phyloP scores from a whole-genome alignment of 164 flowering plant species.

The Magnolia officinalis region DNA sequence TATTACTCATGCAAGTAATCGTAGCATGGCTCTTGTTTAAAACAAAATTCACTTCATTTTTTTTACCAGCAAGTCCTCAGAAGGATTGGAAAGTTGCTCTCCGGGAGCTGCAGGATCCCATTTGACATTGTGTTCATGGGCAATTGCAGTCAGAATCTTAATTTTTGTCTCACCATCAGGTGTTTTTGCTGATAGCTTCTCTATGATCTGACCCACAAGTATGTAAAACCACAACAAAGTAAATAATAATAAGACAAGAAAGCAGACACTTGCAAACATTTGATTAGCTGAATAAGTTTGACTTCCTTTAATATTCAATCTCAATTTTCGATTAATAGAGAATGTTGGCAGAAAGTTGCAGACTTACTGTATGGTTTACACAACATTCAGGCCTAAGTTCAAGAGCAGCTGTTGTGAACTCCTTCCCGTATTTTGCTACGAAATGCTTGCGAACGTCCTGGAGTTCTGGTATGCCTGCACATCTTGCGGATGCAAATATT shows the following conservation, averaged over 20 bases:
- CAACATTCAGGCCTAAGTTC: slow-evolving; percentile 90
- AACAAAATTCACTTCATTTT: neutral
- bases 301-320: neutral
- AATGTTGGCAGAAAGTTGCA: neutral
- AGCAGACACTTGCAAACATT: neutral
- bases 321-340: no score
- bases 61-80: slow-evolving; percentile 59
- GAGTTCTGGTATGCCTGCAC: slow-evolving; percentile 82
- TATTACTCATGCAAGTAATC: neutral
- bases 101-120: slow-evolving; percentile 68
- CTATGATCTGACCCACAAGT: slow-evolving; percentile 54
- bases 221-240: neutral
- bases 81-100: slow-evolving; percentile 39
- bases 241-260: neutral
- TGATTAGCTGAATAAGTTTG: neutral
- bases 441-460: slow-evolving; percentile 69
- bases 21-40: no score
- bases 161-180: slow-evolving; percentile 81
- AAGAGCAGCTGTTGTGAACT: slow-evolving; percentile 61
- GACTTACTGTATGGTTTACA: slow-evolving; percentile 67
- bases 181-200: slow-evolving; percentile 75
- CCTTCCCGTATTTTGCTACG: slow-evolving; percentile 89
- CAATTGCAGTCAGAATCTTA: slow-evolving; percentile 67
- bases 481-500: slow-evolving; percentile 83
- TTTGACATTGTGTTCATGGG: slow-evolving; percentile 70